phyloP scores from a whole-genome alignment of 768 basidiomycete genomes.

The Amanita phalloides region DNA sequence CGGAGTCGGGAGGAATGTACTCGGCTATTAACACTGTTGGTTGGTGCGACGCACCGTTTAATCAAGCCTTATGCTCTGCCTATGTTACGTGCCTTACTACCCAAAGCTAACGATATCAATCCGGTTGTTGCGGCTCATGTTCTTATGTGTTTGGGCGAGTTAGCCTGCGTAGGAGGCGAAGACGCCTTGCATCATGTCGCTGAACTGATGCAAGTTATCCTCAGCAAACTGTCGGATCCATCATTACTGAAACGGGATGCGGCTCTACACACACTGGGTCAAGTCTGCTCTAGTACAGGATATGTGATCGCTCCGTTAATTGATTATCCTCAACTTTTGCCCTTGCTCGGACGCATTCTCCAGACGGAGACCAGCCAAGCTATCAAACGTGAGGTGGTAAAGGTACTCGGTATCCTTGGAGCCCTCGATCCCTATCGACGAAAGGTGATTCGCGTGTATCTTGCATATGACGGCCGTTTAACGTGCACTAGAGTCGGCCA shows the following conservation, averaged over 20 bases:
- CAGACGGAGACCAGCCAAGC: constrained; percentile 64
- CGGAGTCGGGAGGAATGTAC: constrained; percentile 90
- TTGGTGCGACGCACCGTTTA: constrained; percentile 84
- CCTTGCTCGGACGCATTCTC: constrained; percentile 73
- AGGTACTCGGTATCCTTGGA: constrained; percentile 92
- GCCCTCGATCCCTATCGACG: constrained; percentile 93
- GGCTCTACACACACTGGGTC: constrained; percentile 87
- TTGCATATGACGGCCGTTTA: not conserved
- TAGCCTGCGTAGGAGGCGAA: constrained; percentile 89
- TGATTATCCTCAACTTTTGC: constrained; percentile 87
- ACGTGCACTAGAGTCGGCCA: constrained; percentile 35
- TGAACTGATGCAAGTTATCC: constrained; percentile 84
- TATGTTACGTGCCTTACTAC: constrained; percentile 86
- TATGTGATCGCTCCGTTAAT: constrained; percentile 88
- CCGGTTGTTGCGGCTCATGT: constrained; percentile 88
- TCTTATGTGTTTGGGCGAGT: constrained; percentile 88
- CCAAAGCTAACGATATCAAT: constrained; percentile 79
- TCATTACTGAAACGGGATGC: constrained; percentile 86
- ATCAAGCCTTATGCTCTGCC: constrained; percentile 95
- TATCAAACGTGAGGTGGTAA: constrained; percentile 82
- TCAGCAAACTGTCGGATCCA: constrained; percentile 83
- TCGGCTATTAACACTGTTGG: constrained; percentile 76
- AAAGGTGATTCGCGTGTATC: constrained; percentile 42
- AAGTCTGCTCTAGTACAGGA: constrained; percentile 91
- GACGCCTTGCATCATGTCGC: constrained; percentile 77